A percentile compares a stretch with the other conserved stretches of the same genome.
Conservation (phyloP, 2,329 filamentous ascomycete species). For the Aspergillus cejpii region DNA sequence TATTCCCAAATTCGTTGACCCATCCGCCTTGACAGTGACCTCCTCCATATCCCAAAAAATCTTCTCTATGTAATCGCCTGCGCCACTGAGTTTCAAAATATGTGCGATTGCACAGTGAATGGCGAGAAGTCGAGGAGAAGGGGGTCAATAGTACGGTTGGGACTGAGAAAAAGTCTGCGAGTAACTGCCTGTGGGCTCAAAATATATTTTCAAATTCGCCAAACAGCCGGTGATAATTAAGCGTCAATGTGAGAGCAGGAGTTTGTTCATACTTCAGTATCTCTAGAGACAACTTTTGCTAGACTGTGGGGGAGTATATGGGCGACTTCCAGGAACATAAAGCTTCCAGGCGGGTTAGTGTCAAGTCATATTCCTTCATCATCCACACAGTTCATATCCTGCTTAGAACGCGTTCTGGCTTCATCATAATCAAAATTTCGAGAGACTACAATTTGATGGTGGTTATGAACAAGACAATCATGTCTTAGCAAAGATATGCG, state of each 20-base stretch:
- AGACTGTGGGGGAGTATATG: conserved; percentile 6
- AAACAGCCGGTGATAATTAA: conserved; percentile 25
- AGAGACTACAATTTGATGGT: conserved; percentile 10
- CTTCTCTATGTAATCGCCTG: conserved; percentile 18
- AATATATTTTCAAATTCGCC: conserved; percentile 29
- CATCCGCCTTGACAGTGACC: not conserved
- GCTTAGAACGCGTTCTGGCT: conserved; percentile 7
- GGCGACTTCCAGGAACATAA: conserved; percentile 6
- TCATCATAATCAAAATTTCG: conserved; percentile 8
- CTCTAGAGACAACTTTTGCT: conserved; percentile 4
- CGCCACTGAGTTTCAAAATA: conserved; percentile 19
- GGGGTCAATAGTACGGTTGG: conserved; percentile 27
- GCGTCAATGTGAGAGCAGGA: conserved; percentile 31
- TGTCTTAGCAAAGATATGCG: conserved; percentile 5
- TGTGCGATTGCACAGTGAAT: conserved; percentile 22
- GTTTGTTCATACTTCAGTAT: conserved; percentile 9
- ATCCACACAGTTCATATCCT: conserved; percentile 11
- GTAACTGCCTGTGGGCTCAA: conserved; percentile 18
- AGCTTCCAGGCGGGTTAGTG: not conserved
- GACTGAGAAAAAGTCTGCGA: conserved; percentile 6
- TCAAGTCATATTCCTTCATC: conserved; percentile 12
- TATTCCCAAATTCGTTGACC: not conserved
- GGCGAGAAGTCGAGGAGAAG: conserved; percentile 20
- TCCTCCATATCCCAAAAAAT: conserved; percentile 18
- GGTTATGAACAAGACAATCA: conserved; percentile 10